A percentile compares a stretch with the other conserved stretches of the same genome.
phyloP scores from a whole-genome alignment of 2,329 filamentous ascomycete species.

The Botryotinia globosa region DNA sequence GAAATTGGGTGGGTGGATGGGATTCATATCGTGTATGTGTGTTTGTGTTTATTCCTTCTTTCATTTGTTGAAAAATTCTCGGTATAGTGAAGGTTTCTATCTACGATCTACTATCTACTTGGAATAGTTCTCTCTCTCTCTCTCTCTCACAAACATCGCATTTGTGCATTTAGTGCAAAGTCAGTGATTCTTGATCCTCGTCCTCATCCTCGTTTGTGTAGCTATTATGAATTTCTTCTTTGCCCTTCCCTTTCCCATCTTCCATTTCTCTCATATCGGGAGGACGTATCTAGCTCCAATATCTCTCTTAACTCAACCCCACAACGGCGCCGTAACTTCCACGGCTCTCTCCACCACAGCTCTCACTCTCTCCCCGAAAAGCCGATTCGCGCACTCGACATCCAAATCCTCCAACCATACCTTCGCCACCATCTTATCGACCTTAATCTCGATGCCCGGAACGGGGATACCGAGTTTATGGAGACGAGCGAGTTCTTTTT shows the following conservation, averaged over 20 bases:
- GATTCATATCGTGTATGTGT: too few species aligned
- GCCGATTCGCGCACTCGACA: conserved; percentile 77
- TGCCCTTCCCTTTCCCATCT: too few species aligned
- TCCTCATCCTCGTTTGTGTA: background rate
- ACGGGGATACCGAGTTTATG: conserved; percentile 86
- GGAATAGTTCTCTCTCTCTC: background rate
- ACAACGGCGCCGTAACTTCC: conserved; percentile 78
- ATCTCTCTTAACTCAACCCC: conserved; percentile 21
- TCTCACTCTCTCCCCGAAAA: conserved; percentile 78
- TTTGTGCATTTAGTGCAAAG: background rate
- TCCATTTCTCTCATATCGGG: background rate
- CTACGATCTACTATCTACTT: background rate
- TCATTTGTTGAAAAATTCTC: background rate
- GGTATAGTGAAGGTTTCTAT: background rate
- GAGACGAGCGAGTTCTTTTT: conserved; percentile 70
- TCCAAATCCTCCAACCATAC: conserved; percentile 92
- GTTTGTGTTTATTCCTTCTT: background rate
- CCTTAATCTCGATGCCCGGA: conserved; percentile 79
- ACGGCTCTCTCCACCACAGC: conserved; percentile 88
- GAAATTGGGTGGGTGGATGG: background rate
- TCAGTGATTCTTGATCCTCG: background rate
- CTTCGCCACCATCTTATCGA: conserved; percentile 82
- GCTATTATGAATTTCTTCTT: background rate
- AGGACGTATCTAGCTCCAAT: background rate
- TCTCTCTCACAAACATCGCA: background rate